phyloP scores from a whole-genome alignment of 2,329 filamentous ascomycete species.

The Scortechinia acanthostroma region DNA sequence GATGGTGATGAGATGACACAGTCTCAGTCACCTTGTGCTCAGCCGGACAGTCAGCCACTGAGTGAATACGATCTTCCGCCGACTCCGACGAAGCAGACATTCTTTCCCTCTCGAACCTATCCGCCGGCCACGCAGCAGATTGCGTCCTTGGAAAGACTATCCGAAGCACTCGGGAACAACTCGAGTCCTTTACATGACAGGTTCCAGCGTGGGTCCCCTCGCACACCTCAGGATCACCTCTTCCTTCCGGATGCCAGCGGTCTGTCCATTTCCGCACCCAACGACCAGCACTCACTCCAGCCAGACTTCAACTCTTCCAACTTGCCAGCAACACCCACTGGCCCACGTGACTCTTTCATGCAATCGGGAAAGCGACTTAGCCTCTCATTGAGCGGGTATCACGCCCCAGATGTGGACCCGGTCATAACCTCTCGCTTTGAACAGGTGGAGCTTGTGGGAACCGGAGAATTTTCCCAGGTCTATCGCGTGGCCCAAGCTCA shows the following conservation, averaged over 20 bases:
- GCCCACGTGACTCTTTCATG: constrained; percentile 40
- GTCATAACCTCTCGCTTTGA: constrained; percentile 71
- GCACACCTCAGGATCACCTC: constrained; percentile 71
- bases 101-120: constrained; percentile 13
- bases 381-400: constrained; percentile 47
- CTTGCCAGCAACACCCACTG: constrained; percentile 74
- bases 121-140: constrained; percentile 8
- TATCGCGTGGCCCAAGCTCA: constrained; percentile 64
- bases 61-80: constrained; percentile 75
- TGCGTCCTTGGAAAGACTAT: constrained; percentile 12
- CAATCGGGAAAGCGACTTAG: constrained; percentile 36
- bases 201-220: constrained; percentile 42
- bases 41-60: constrained; percentile 40
- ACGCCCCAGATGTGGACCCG: constrained; percentile 69
- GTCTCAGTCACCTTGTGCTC: constrained; percentile 20
- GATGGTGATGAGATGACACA: constrained; percentile 17
- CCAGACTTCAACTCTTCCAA: constrained; percentile 36
- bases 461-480: constrained; percentile 88
- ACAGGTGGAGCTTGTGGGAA: constrained; percentile 72
- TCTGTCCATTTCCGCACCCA: constrained; percentile 70
- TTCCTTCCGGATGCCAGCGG: constrained; percentile 74
- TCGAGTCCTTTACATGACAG: constrained; percentile 5
- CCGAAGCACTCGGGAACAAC: constrained; percentile 5
- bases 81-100: constrained; percentile 76
- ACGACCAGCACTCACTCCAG: constrained; percentile 16